A percentile compares a stretch with the other conserved stretches of the same genome.
Conservation (phyloP, 2,329 filamentous ascomycete genomes). For the Bipolaris zeicola region DNA sequence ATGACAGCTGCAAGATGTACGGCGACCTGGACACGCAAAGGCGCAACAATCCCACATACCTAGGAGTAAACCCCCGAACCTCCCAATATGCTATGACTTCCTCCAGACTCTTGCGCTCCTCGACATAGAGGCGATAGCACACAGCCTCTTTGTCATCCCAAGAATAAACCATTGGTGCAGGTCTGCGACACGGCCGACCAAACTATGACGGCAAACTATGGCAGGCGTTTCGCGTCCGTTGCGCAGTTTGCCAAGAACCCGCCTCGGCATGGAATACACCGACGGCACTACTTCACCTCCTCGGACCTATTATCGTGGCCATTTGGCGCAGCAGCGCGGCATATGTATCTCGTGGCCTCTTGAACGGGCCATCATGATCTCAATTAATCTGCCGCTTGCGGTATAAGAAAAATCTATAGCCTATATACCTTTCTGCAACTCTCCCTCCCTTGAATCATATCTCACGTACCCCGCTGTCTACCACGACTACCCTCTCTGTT, state of each 20-base stretch:
- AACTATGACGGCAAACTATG: slow-evolving; percentile 4
- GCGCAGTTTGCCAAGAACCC: slow-evolving; percentile 28
- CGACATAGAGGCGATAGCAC: slow-evolving; percentile 75
- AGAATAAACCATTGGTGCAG: slow-evolving; percentile 56
- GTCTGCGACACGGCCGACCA: neutral
- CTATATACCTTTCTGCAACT: neutral
- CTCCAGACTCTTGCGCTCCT: slow-evolving; percentile 72
- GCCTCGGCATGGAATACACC: slow-evolving; percentile 28
- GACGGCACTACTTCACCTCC: slow-evolving; percentile 14
- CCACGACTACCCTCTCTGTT: neutral
- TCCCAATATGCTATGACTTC: slow-evolving; percentile 74
- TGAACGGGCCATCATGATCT: neutral
- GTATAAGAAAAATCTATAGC: neutral
- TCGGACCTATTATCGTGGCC: slow-evolving; percentile 24
- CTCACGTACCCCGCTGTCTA: neutral
- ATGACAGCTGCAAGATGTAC: slow-evolving; percentile 21
- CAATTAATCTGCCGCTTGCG: neutral
- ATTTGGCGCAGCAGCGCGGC: slow-evolving; percentile 22
- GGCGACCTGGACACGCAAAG: slow-evolving; percentile 26
- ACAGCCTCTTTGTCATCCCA: slow-evolving; percentile 70
- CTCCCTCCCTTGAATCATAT: neutral
- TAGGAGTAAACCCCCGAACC: slow-evolving; percentile 69
- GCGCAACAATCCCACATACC: slow-evolving; percentile 55
- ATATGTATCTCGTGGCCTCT: slow-evolving; percentile 18
- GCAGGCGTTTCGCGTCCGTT: slow-evolving; percentile 6